Base-by-base conservation (phyloP, 768 basidiomycete species). In the Pseudohyphozyma bogoriensis region DNA sequence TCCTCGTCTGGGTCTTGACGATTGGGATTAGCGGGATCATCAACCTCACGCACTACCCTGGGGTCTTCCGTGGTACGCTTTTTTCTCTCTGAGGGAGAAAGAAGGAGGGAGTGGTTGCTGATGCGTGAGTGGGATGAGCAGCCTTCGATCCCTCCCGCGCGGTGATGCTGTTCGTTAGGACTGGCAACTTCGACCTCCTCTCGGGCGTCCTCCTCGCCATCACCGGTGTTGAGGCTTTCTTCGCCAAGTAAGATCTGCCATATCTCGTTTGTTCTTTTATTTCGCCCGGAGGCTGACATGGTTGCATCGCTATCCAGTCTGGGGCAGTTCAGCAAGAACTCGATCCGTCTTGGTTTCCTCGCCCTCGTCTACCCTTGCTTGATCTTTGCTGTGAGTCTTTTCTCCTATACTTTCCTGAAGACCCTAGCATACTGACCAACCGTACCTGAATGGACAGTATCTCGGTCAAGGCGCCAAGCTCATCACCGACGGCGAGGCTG, bases 401-500 rank as follows among this genome's bases (percentile, higher is more conserved):
- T 29, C 46, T 6, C 28, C 28, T 24, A 3, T 6, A 15, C 46
- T 29, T 47, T 29, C 24, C n/a, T n/a, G n/a, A n/a, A n/a, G n/a
- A n/a, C n/a, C n/a, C n/a, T n/a, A n/a, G n/a, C n/a, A 15, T 9
- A 9, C 46, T 47, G 12, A 47, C n/a, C n/a, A n/a, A n/a, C n/a
- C n/a, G n/a, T n/a, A 9, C 26, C 28, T 47, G 11, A 11, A 3
- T 28, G 24, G 13, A 2, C 80, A 82, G 9, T 86, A 86, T 68
- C 79, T 86, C 22, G 85, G 85, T 2, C 85, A 86, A 72, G 85
- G 85, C 18, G 81, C 85, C 15, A 76, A 79, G 3, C 73, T 86
- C 39, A 80, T 85, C 60, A 56, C 65, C 4, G 77, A 82, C 58
- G 80, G 81, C 7, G 77, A 78, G 29, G 64, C 46, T 0, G 78